Conservation (phyloP, 2,329 filamentous ascomycete genomes). For the Epichloe hybrida region DNA sequence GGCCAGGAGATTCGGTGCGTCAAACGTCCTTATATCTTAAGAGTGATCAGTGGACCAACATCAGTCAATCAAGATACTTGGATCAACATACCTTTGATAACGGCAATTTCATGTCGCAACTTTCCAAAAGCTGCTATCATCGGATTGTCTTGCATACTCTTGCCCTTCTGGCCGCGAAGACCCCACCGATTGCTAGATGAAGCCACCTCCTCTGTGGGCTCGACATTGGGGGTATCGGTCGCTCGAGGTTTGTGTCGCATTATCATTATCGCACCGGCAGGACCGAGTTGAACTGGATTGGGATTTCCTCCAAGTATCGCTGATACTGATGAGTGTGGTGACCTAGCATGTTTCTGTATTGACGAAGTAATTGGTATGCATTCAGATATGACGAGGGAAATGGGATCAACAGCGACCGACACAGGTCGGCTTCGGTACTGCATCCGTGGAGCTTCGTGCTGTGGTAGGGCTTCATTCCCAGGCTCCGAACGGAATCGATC, state of each 20-base stretch:
- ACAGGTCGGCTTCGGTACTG: conserved; percentile 49
- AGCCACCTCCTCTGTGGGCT: conserved; percentile 33
- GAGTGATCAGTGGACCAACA: not conserved
- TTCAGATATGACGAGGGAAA: conserved; percentile 92
- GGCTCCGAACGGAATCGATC: not conserved
- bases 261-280: conserved; percentile 28
- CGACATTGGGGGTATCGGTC: conserved; percentile 19
- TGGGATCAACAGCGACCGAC: conserved; percentile 75
- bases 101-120: conserved; percentile 73
- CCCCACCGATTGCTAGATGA: conserved; percentile 76
- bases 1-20: conserved; percentile 77
- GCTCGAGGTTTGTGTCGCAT: conserved; percentile 28
- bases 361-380: conserved; percentile 97
- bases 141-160: conserved; percentile 94
- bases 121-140: conserved; percentile 90
- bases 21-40: conserved; percentile 75
- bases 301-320: conserved; percentile 77
- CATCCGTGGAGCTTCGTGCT: conserved; percentile 30
- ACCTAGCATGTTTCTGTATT: conserved; percentile 94
- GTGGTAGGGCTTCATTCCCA: not conserved
- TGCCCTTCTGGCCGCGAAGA: conserved; percentile 83
- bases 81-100: conserved; percentile 53
- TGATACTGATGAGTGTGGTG: conserved; percentile 89
- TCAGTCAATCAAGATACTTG: not conserved
- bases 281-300: conserved; percentile 40